Percentiles rank a stretch among this genome's conserved stretches.
phyloP scores from a whole-genome alignment of 305 asterid species.

The Coffea humblotiana region DNA sequence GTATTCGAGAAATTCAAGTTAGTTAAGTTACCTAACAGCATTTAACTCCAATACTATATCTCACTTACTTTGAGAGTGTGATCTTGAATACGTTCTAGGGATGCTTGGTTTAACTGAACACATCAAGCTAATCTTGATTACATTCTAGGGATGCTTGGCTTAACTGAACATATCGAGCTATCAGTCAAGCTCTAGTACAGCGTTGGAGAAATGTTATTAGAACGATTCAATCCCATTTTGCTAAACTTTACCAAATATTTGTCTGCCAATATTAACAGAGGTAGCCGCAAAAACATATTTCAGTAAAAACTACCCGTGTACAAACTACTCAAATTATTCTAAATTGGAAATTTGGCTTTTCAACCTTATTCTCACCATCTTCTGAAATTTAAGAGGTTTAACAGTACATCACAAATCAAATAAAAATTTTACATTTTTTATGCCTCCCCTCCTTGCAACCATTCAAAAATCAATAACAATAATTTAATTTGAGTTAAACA shows the following conservation, averaged over 20 bases:
- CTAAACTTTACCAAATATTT: neutral
- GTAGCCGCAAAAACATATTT: no score
- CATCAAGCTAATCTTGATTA: neutral
- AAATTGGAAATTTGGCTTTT: neutral
- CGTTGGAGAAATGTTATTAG: neutral
- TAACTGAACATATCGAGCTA: neutral
- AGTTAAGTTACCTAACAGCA: neutral
- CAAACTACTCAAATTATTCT: neutral
- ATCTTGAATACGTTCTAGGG: neutral
- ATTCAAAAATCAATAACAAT: neutral
- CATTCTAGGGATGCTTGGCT: neutral
- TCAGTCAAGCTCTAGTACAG: neutral
- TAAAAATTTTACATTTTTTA: neutral
- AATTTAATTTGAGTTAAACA: neutral
- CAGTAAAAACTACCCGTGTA: neutral
- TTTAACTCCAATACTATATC: neutral
- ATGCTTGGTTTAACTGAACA: neutral
- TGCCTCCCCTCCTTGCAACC: neutral
- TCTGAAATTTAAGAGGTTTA: no score
- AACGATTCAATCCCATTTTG: neutral
- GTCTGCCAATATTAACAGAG: no score
- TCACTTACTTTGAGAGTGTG: neutral
- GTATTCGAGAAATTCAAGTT: neutral
- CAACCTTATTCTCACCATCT: neutral
- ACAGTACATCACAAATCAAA: neutral